Base-by-base conservation (phyloP, 352 stramenopile genomes). In the Globisporangium nunn region DNA sequence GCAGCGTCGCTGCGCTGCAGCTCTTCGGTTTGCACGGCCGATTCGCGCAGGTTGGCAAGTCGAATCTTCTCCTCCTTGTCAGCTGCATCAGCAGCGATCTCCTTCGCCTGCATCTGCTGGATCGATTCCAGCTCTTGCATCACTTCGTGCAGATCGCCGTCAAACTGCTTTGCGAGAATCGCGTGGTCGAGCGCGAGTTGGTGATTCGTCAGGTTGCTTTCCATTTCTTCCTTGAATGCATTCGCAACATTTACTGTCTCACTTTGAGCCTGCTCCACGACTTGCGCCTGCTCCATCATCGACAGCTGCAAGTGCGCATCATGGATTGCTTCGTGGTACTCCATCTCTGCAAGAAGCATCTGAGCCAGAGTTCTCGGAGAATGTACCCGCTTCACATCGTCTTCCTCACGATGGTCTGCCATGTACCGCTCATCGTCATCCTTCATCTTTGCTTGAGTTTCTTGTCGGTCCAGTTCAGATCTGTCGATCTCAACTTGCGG, bases 191-290 rank as follows among this genome's bases (percentile, higher is more conserved):
- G 63, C 4, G 61, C 68, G 17, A 87, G 54, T 15, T 86, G 74
- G 35, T 90, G 78, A 7, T 40, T 62, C 0, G 69, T 47, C 7
- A 70, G 41, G 46, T 69, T 81, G 1, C 67, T 58, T 11, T 86
- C 72, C 66, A 90, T 76, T 44, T 90, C 80, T 45, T 87, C 73
- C 43, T 88, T 86, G 58, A 87, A 87, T 4, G 76, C 78, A 3
- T 72, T 68, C 0, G 80, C 78, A 3, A 88, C 57, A 1, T 62
- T 70, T 18, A 88, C 61, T 0, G 75, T 75, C 23, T 88, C 75
- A 5, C 63, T 51, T 54, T 87, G 80, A 0, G 72, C 78, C 41
- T 72, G 59, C 40, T 87, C 74, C 8, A 90, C 37, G 10, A 71
- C 60, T 6, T 81, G 76, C 2, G 68, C 56, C 18, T 86, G 74